These are phyloP conservation scores for Boletus subcaerulescens DNA, from an alignment of 768 basidiomycete genomes.

Conservation along the genomic window DNA sequence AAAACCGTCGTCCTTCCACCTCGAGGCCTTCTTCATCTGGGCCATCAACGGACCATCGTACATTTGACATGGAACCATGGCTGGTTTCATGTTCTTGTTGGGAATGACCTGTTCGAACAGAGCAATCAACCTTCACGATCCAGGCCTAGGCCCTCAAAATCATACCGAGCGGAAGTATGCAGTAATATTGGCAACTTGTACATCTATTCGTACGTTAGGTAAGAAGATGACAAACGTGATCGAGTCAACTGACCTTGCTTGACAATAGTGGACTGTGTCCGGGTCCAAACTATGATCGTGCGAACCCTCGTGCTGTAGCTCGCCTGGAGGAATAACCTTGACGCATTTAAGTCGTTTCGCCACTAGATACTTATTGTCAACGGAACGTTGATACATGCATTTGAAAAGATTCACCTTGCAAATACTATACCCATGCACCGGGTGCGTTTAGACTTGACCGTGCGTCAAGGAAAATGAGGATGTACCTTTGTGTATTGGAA, in stretches of 20 bases:
- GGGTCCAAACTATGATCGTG: constrained; percentile 48
- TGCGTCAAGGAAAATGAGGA: not conserved
- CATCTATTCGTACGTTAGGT: constrained; percentile 37
- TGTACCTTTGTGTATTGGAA: constrained; percentile 62
- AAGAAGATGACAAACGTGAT: not conserved
- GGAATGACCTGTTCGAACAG: constrained; percentile 42
- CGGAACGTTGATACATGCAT: too few species aligned
- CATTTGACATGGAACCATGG: constrained; percentile 60
- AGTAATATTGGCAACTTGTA: constrained; percentile 54
- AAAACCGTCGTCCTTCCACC: constrained; percentile 51
- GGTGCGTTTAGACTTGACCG: not conserved
- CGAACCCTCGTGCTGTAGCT: constrained; percentile 41
- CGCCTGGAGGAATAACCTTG: constrained; percentile 42
- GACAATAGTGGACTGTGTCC: constrained; percentile 50
- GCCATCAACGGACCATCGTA: constrained; percentile 53
- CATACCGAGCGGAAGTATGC: constrained; percentile 51
- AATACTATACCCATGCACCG: constrained; percentile 39
- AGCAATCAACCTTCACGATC: not conserved
- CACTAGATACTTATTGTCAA: constrained; percentile 28
- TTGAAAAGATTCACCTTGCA: constrained; percentile 39
- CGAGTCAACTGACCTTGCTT: constrained; percentile 36
- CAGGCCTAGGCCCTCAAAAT: not conserved
- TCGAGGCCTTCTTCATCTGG: constrained; percentile 48
- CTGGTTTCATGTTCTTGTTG: constrained; percentile 58
- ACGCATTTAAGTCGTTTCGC: constrained; percentile 51